Evolutionary conservation across 495 filamentous ascomycete species (phyloP).

Genomic region (Penicillium argentinense): DNA sequence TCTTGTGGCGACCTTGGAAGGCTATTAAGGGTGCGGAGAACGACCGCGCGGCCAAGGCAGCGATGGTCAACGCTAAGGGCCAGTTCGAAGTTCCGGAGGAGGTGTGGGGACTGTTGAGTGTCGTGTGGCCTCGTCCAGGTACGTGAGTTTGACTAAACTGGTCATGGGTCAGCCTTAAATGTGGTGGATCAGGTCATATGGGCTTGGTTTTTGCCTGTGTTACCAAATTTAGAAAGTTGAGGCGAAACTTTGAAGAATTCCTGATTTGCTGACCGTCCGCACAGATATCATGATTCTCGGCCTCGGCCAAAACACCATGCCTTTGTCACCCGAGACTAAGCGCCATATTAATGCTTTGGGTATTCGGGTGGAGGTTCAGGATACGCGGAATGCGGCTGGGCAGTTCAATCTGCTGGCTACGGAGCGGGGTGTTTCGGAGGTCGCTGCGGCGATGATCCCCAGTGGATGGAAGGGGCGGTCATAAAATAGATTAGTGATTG

Average conservation of each 20-base stretch:
- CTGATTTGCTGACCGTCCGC: constrained; percentile 19
- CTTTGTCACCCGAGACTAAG: constrained; percentile 73
- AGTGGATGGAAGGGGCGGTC: constrained; percentile 70
- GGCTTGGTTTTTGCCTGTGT: constrained; percentile 1
- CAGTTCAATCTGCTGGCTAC: constrained; percentile 87
- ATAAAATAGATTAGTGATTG: not conserved
- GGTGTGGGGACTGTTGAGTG: constrained; percentile 71
- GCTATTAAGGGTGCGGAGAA: constrained; percentile 25
- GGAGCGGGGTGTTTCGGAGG: constrained; percentile 72
- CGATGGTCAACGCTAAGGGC: constrained; percentile 70
- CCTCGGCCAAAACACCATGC: constrained; percentile 69
- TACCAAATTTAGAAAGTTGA: not conserved
- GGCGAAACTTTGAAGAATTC: not conserved
- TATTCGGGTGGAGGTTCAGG: constrained; percentile 82
- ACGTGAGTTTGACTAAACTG: constrained; percentile 29
- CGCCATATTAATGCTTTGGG: constrained; percentile 72
- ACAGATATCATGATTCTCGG: constrained; percentile 88
- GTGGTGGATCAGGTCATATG: not conserved
- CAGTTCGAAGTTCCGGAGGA: constrained; percentile 74
- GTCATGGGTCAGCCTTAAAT: constrained; percentile 4
- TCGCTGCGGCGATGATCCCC: constrained; percentile 88
- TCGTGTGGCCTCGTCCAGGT: constrained; percentile 93
- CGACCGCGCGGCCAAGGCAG: constrained; percentile 32
- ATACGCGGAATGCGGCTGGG: constrained; percentile 91
- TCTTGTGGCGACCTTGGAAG: constrained; percentile 81